A percentile compares a stretch with the other conserved stretches of the same genome.
Evolutionary conservation across 371 early-diverging fungal genomes (phyloP).

Genomic region (Apophysomyces ossiformis): DNA sequence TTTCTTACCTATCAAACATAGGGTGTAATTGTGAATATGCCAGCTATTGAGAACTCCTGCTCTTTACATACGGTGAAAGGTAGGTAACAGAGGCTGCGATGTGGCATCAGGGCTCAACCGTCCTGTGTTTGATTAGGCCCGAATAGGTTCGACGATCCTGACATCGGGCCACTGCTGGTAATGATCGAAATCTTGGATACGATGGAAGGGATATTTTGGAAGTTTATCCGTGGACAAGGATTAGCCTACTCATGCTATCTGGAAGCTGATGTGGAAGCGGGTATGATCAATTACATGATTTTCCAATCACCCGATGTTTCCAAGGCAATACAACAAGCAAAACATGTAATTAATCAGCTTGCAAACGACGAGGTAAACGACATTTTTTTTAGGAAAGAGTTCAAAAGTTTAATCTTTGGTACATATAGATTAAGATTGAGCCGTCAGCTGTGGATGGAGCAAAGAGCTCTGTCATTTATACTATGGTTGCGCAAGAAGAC

Average conservation of each 20-base stretch:
- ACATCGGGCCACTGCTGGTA: conserved; percentile 63
- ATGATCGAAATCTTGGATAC: conserved; percentile 65
- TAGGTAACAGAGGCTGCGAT: not conserved
- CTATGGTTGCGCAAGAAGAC: conserved; percentile 61
- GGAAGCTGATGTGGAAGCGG: conserved; percentile 53
- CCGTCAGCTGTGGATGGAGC: conserved; percentile 64
- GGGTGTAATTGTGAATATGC: conserved; percentile 60
- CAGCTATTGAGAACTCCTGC: conserved; percentile 67
- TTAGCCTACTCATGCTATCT: conserved; percentile 66
- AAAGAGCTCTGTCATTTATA: conserved; percentile 68
- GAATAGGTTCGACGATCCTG: conserved; percentile 56
- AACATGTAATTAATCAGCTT: conserved; percentile 57
- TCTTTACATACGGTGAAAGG: conserved; percentile 54
- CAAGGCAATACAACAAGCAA: conserved; percentile 65
- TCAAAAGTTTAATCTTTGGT: no score
- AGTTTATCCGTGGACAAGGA: conserved; percentile 70
- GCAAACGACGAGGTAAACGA: conserved; percentile 45
- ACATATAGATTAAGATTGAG: conserved; percentile 55
- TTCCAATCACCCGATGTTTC: conserved; percentile 65
- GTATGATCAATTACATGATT: conserved; percentile 58
- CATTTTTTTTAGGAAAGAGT: no score
- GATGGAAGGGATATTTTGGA: conserved; percentile 72
- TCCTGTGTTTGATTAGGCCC: conserved; percentile 40
- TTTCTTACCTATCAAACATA: not conserved
- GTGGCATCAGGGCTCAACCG: no score